These are phyloP conservation scores for Tephrocybe sp. DNA, from an alignment of 768 basidiomycete species.

Conservation along the genomic window DNA sequence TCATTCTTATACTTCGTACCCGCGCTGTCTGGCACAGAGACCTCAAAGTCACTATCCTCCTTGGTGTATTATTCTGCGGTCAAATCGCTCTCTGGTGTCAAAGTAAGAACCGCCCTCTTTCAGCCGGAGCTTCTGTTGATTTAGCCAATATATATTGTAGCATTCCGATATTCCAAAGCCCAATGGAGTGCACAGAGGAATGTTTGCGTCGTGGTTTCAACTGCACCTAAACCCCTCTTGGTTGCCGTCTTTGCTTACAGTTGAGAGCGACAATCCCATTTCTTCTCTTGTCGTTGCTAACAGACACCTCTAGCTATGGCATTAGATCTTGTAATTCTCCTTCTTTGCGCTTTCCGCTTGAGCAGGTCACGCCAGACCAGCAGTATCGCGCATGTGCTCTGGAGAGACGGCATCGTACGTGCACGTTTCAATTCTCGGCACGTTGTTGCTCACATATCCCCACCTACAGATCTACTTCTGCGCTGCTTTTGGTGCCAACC, in stretches of 20 bases:
- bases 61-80: constrained; percentile 23
- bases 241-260: constrained; percentile 30
- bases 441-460: background rate
- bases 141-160: constrained; percentile 15
- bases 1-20: constrained; percentile 32
- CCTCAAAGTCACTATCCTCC: constrained; percentile 18
- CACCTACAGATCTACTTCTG: constrained; percentile 26
- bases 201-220: constrained; percentile 30
- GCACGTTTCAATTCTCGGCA: background rate
- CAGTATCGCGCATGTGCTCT: constrained; percentile 25
- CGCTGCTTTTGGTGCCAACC: constrained; percentile 30
- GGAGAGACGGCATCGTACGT: constrained; percentile 31
- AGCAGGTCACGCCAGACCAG: constrained; percentile 19
- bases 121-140: background rate
- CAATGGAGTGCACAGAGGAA: constrained; percentile 25
- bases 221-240: constrained; percentile 27
- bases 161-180: constrained; percentile 29
- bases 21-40: constrained; percentile 31
- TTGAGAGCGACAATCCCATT: constrained; percentile 17
- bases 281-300: background rate
- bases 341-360: constrained; percentile 26
- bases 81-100: constrained; percentile 30
- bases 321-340: constrained; percentile 28
- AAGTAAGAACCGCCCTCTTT: constrained; percentile 18
- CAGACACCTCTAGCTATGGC: constrained; percentile 25